Evolutionary conservation across 192 early-diverging fungal genomes (phyloP).

Genomic region (Backusella morwellensis): DNA sequence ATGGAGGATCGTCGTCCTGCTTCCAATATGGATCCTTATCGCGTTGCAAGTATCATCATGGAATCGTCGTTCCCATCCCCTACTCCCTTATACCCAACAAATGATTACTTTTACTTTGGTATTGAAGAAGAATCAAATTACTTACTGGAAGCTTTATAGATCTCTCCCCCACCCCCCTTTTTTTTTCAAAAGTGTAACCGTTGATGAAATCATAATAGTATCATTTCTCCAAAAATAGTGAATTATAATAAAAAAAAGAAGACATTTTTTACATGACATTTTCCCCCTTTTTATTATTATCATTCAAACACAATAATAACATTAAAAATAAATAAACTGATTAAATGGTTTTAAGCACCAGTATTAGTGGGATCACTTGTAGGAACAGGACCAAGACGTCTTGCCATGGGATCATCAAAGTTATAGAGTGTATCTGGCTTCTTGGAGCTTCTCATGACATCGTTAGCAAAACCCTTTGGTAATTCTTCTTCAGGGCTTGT

Average conservation of each 20-base stretch:
- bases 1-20: slow-evolving; percentile 55
- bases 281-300: not conserved
- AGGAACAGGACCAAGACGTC: slow-evolving; percentile 17
- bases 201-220: not conserved
- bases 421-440: slow-evolving; percentile 12
- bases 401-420: slow-evolving; percentile 19
- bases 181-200: not conserved
- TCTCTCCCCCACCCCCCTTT: too few relatives aligned
- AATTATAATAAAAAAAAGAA: not conserved
- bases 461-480: slow-evolving; percentile 19
- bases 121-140: not conserved
- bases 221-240: not conserved
- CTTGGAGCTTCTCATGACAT: slow-evolving; percentile 7
- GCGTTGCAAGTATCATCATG: slow-evolving; percentile 48
- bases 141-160: not conserved
- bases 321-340: not conserved
- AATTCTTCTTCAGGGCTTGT: not conserved
- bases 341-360: slow-evolving; percentile 11
- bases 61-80: slow-evolving; percentile 31
- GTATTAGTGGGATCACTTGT: slow-evolving; percentile 15
- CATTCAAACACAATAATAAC: not conserved
- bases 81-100: not conserved
- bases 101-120: not conserved
- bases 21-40: slow-evolving; percentile 57
- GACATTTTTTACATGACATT: not conserved